phyloP scores from a whole-genome alignment of 2,329 filamentous ascomycete species.

The Ceratocystis ficicola region DNA sequence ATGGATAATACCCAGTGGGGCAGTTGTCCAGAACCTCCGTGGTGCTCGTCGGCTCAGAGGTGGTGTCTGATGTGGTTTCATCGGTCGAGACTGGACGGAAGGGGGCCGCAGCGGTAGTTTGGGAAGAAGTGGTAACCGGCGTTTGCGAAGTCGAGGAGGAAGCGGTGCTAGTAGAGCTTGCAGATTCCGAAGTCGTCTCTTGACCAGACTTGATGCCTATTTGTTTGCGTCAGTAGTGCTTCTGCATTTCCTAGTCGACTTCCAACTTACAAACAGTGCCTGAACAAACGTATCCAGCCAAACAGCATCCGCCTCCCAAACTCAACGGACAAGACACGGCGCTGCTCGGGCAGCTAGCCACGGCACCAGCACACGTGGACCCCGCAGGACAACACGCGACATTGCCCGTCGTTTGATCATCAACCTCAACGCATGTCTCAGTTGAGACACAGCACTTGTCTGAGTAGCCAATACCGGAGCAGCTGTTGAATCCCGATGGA shows the following conservation, averaged over 20 bases:
- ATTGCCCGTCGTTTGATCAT: conserved; percentile 50
- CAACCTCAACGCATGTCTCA: conserved; percentile 53
- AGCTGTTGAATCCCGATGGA: conserved; percentile 53
- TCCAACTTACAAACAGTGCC: conserved; percentile 54
- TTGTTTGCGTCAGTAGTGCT: conserved; percentile 7
- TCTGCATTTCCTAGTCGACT: not conserved
- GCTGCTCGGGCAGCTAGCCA: conserved; percentile 49
- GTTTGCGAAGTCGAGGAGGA: conserved; percentile 25
- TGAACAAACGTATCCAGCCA: conserved; percentile 56
- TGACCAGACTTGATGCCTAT: conserved; percentile 22
- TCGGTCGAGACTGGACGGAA: conserved; percentile 25
- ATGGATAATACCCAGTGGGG: conserved; percentile 85
- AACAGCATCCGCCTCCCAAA: conserved; percentile 63
- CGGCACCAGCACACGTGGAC: conserved; percentile 48
- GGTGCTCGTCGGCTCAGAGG: conserved; percentile 26
- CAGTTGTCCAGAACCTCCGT: conserved; percentile 41
- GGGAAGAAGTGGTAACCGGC: conserved; percentile 34
- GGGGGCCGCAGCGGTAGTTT: conserved; percentile 28
- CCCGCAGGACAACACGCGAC: conserved; percentile 66
- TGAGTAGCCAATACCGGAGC: conserved; percentile 50
- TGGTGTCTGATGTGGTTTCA: conserved; percentile 31
- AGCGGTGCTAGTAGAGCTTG: conserved; percentile 23
- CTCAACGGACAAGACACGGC: conserved; percentile 53
- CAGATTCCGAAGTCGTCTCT: conserved; percentile 28
- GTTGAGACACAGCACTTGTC: conserved; percentile 61